Percentiles rank a stretch among this genome's conserved stretches.
phyloP scores from a whole-genome alignment of 164 flowering plant genomes.

The Macadamia tetraphylla region DNA sequence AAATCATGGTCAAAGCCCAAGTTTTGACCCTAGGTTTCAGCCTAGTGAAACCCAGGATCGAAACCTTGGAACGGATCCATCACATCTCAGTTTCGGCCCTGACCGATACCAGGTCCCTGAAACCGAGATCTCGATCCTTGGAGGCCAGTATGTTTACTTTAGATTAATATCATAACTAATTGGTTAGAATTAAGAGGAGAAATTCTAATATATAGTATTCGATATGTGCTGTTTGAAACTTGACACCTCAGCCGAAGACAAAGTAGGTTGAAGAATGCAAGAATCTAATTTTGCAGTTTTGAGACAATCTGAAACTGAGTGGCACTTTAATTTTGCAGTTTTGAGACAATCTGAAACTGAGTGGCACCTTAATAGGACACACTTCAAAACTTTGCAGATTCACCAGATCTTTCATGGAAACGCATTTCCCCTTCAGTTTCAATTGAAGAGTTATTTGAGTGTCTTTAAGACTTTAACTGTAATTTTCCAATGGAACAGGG shows the following conservation, averaged over 20 bases:
- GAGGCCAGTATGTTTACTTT: neutral
- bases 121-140: too few relatives aligned
- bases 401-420: slow-evolving; percentile 8
- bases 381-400: slow-evolving; percentile 9
- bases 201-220: slow-evolving; percentile 9
- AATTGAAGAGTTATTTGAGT: slow-evolving; percentile 5
- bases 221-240: slow-evolving; percentile 16
- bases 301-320: slow-evolving; percentile 5
- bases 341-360: slow-evolving; percentile 4
- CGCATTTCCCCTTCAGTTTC: neutral
- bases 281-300: slow-evolving; percentile 8
- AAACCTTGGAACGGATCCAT: too few relatives aligned
- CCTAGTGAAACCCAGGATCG: too few relatives aligned
- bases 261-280: slow-evolving; percentile 15
- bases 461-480: neutral
- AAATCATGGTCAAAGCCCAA: too few relatives aligned
- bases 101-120: too few relatives aligned
- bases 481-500: neutral
- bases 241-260: slow-evolving; percentile 18
- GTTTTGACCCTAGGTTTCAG: too few relatives aligned
- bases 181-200: neutral
- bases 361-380: slow-evolving; percentile 14
- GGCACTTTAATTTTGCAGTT: slow-evolving; percentile 14
- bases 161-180: neutral
- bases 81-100: too few relatives aligned